These are phyloP conservation scores for Microstegium vimineum DNA, from an alignment of 176 grass and related monocot genomes.

Conservation along the genomic window DNA sequence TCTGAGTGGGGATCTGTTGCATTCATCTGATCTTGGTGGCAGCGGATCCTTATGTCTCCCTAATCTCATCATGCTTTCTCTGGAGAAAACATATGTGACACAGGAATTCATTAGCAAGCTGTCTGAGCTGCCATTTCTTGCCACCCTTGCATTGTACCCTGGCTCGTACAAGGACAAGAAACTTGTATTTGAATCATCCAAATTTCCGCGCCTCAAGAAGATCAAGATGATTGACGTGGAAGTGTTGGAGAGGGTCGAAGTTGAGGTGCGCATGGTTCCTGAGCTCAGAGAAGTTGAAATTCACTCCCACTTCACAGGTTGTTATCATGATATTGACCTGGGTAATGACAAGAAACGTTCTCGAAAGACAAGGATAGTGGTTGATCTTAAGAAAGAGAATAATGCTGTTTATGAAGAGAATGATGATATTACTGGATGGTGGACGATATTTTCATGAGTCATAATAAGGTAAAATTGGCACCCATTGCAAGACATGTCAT, in stretches of 20 bases:
- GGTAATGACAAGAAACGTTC: not conserved
- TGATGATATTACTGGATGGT: not conserved
- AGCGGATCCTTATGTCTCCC: not conserved
- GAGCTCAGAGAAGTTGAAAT: not conserved
- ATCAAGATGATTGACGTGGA: not conserved
- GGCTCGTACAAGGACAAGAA: not conserved
- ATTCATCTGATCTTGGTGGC: not conserved
- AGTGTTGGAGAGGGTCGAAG: not conserved
- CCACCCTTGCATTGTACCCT: not conserved
- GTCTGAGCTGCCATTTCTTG: not conserved
- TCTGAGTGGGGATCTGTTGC: not conserved
- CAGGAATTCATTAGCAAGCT: slow-evolving; percentile 17
- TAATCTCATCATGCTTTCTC: slow-evolving; percentile 14
- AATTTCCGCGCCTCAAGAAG: not conserved
- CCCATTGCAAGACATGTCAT: not conserved
- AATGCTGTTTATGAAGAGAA: not conserved
- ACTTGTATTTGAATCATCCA: not conserved
- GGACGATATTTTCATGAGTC: not conserved
- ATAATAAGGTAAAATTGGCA: not conserved
- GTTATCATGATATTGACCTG: not conserved
- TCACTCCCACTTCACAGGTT: not conserved
- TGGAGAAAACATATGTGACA: not conserved
- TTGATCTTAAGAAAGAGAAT: not conserved
- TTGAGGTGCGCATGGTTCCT: not conserved
- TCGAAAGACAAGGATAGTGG: not conserved